Percentiles rank a stretch among this genome's conserved stretches.
These are phyloP conservation scores for Verticillium tricorpus DNA, from an alignment of 2,329 filamentous ascomycete genomes.

Conservation along the genomic window DNA sequence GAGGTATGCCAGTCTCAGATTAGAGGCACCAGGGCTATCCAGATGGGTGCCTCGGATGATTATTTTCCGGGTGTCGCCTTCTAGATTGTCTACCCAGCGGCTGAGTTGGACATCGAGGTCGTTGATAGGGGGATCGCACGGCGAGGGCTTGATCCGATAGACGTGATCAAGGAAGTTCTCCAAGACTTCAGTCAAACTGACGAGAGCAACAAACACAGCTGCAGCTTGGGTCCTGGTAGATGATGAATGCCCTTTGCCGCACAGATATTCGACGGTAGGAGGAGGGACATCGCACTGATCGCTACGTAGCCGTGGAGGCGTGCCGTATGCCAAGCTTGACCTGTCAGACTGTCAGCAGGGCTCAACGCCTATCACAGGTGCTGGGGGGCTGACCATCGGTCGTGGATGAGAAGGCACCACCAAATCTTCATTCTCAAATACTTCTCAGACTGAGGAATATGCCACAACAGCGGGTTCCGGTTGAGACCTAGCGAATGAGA, in stretches of 20 bases:
- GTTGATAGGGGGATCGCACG: not conserved
- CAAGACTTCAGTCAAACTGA: slow-evolving; percentile 7
- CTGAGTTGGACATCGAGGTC: slow-evolving; percentile 32
- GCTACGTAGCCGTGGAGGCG: slow-evolving; percentile 41
- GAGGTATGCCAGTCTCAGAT: slow-evolving; percentile 46
- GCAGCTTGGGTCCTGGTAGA: not conserved
- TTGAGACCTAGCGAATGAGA: slow-evolving; percentile 52
- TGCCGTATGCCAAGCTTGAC: slow-evolving; percentile 49
- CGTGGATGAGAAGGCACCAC: slow-evolving; percentile 51
- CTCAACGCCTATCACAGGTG: not conserved
- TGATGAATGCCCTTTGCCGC: slow-evolving; percentile 13
- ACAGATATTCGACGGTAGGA: slow-evolving; percentile 31
- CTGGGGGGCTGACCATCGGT: slow-evolving; percentile 40
- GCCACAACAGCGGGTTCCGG: slow-evolving; percentile 46
- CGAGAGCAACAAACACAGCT: slow-evolving; percentile 10
- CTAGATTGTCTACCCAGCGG: slow-evolving; percentile 39
- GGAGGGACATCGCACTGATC: slow-evolving; percentile 43
- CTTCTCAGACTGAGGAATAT: slow-evolving; percentile 47
- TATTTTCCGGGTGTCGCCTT: slow-evolving; percentile 29
- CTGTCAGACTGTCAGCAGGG: slow-evolving; percentile 19
- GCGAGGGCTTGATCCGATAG: slow-evolving; percentile 10
- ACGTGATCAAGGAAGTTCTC: slow-evolving; percentile 15
- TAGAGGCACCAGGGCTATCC: slow-evolving; percentile 39
- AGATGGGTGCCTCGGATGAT: slow-evolving; percentile 37
- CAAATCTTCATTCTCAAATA: slow-evolving; percentile 47